Conservation (phyloP, 2,329 filamentous ascomycete genomes). For the Fusarium domesticum region DNA sequence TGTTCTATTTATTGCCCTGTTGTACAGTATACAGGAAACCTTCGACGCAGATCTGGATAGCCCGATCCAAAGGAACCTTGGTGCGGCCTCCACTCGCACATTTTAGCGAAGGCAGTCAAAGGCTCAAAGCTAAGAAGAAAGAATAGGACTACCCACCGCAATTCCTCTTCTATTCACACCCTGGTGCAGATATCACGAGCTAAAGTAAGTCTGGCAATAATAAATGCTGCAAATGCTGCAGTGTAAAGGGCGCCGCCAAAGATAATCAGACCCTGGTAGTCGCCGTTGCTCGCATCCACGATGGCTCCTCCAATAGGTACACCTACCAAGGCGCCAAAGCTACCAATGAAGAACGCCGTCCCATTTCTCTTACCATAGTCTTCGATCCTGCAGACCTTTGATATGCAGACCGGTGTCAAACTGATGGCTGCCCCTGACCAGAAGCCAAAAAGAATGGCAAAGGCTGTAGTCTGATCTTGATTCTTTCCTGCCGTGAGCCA, state of each 20-base stretch:
- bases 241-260: constrained; percentile 9
- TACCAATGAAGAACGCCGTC: constrained; percentile 66
- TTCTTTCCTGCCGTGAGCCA: constrained; percentile 53
- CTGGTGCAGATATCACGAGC: no score
- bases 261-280: constrained; percentile 10
- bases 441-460: constrained; percentile 66
- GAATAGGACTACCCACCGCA: no score
- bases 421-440: constrained; percentile 68
- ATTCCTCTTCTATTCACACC: no score
- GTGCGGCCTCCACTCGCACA: no score
- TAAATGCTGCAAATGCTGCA: constrained; percentile 4
- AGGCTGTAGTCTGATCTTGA: constrained; percentile 54
- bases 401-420: constrained; percentile 68
- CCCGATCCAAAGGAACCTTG: no score
- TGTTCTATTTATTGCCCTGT: no score
- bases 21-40: no score
- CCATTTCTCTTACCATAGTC: constrained; percentile 69
- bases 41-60: no score
- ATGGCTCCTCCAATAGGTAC: constrained; percentile 55
- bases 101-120: no score
- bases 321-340: constrained; percentile 55
- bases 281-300: constrained; percentile 1
- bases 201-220: constrained; percentile 2
- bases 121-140: no score
- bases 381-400: constrained; percentile 65